Evolutionary conservation across 768 basidiomycete species (phyloP).

Genomic region (Mycena leptocephala): DNA sequence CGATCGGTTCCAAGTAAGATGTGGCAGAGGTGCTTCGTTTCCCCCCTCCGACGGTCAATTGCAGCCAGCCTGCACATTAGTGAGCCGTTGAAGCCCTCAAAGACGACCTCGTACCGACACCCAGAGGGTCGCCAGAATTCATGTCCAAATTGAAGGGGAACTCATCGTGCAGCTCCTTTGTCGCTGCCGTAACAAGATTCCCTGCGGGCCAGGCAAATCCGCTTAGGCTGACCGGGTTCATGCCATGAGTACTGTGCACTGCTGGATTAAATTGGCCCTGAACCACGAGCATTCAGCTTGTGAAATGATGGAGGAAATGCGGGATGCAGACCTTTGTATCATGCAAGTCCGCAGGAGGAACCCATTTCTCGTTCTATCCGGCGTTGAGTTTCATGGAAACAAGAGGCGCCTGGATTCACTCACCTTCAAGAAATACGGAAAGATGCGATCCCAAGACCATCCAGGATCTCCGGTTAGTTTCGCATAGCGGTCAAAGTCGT

Average conservation of each 20-base stretch:
- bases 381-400: neutral
- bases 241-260: neutral
- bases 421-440: conserved; percentile 3
- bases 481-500: conserved; percentile 7
- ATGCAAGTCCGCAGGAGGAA: neutral
- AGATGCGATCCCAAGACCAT: neutral
- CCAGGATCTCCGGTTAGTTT: neutral
- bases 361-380: neutral
- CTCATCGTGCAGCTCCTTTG: neutral
- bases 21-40: neutral
- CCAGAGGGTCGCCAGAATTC: neutral
- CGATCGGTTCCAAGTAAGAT: neutral
- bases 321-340: neutral
- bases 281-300: neutral
- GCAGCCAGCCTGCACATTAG: neutral
- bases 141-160: neutral
- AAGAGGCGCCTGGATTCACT: neutral
- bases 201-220: neutral
- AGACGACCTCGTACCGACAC: neutral
- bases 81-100: neutral
- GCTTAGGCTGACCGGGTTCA: neutral
- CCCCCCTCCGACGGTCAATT: neutral
- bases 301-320: no score
- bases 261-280: neutral
- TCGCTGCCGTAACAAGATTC: neutral